Evolutionary conservation across 2,329 filamentous ascomycete species (phyloP).

Genomic region (Fonsecaea monophora): DNA sequence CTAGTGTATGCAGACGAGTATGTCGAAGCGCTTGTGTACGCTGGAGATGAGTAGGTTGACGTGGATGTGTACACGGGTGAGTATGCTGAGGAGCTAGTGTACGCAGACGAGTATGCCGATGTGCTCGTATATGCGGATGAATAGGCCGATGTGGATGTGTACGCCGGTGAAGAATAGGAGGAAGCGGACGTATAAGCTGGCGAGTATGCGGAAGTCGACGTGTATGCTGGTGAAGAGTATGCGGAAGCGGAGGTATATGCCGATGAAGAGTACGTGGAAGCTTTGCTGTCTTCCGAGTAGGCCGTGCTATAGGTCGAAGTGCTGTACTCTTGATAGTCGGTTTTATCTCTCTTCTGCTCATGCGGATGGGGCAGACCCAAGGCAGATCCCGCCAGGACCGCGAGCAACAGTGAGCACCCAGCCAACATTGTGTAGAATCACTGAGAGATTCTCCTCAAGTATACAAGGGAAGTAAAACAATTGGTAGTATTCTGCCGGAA

Average conservation of each 20-base stretch:
- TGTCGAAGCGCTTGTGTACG: not conserved
- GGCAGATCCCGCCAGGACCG: conserved; percentile 10
- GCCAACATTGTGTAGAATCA: conserved; percentile 10
- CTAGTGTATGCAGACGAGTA: too few species aligned
- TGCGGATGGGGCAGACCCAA: conserved; percentile 12
- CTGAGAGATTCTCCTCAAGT: not conserved
- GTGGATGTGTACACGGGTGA: not conserved
- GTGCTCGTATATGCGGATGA: too few species aligned
- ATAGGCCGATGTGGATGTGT: conserved; percentile 3
- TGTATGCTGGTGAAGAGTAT: not conserved
- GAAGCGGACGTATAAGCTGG: not conserved
- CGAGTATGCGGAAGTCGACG: conserved; percentile 1
- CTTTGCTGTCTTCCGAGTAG: not conserved
- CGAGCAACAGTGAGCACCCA: conserved; percentile 9
- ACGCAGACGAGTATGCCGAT: not conserved
- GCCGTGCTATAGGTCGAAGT: conserved; percentile 1
- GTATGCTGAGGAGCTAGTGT: not conserved
- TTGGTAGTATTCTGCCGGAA: not conserved
- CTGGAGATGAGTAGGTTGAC: conserved; percentile 1
- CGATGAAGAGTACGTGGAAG: not conserved
- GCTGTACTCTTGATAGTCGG: conserved; percentile 1
- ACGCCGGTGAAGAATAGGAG: not conserved
- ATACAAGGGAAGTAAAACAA: not conserved
- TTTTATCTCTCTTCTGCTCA: not conserved
- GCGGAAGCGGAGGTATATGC: not conserved